Evolutionary conservation across 2,329 filamentous ascomycete genomes (phyloP).

Genomic region (Scedosporium boydii): DNA sequence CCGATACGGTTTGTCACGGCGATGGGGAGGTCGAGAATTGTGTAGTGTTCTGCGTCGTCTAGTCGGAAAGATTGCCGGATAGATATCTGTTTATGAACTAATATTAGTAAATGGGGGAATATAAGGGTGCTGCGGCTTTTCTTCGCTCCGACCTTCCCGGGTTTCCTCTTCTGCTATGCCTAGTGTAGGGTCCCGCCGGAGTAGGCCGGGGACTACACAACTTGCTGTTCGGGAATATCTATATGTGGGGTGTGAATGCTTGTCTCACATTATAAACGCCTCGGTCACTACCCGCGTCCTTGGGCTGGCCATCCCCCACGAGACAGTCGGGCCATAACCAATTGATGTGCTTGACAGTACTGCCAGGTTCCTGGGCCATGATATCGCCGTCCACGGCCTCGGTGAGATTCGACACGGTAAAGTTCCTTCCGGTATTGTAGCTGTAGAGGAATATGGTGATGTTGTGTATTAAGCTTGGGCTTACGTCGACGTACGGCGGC

Average conservation of each 20-base stretch:
- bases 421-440: constrained; percentile 52
- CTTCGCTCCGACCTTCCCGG: too few species aligned
- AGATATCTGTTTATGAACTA: constrained; percentile 40
- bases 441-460: constrained; percentile 60
- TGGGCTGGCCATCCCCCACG: constrained; percentile 46
- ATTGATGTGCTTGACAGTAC: constrained; percentile 65
- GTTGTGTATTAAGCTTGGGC: constrained; percentile 48
- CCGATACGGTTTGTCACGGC: constrained; percentile 56
- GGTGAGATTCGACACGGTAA: constrained; percentile 59
- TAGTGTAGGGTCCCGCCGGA: neutral
- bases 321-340: constrained; percentile 65
- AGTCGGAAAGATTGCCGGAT: constrained; percentile 62
- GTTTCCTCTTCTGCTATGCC: neutral
- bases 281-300: constrained; percentile 36
- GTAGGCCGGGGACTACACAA: neutral
- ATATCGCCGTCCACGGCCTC: constrained; percentile 42
- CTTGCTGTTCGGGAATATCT: too few species aligned
- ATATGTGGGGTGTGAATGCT: neutral
- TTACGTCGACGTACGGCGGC: constrained; percentile 43
- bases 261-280: constrained; percentile 53
- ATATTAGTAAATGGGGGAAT: neutral
- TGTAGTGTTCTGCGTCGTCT: constrained; percentile 55
- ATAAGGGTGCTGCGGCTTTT: too few species aligned
- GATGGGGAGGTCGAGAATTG: constrained; percentile 62
- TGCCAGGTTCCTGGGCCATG: constrained; percentile 52